Evolutionary conservation across 345 rosid species (phyloP), one percentile per base, ranked within the genome.

Genomic region (Dipteronia sinensis): DNA sequence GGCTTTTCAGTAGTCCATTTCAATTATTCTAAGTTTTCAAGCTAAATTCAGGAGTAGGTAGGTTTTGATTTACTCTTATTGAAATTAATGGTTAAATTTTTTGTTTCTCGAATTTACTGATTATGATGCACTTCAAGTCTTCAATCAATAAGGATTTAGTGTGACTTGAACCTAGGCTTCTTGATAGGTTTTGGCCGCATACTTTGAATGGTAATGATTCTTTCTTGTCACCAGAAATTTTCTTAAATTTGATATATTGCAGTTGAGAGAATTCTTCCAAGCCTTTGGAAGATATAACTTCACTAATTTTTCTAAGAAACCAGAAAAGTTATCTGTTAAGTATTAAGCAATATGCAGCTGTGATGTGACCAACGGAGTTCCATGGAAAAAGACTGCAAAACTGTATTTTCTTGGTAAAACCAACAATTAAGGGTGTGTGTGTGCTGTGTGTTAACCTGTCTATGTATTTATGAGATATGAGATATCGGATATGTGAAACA

Each of bases 241-340:
- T 29, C 25, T 38, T 58, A 12, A 72, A 1, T 69, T 51, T 16
- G 22, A 19, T 27, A 34, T 71, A 31, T 71, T 31, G 46, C 12
- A 31, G 62, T 56, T 55, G 47, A 9, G 65, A n/a, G 40, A 71
- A 71, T 53, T 29, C 25, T 71, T 71, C 15, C 27, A n/a, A 55
- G 29, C 20, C 40, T 29, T 55, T 29, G 9, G 10, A 55, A 31
- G 19, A 23, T 29, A 19, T 1, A 55, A 0, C 56, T 31, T 12
- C 15, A 44, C 16, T 17, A 10, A 15, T 56, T 44, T 56, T 38
- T 23, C 46, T 20, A 7, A 17, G 31, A 10, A 55, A 53, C 63
- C 47, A 31, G 17, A 73, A n/a, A 61, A 7, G 53, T 13, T 25
- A 42, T 73, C 19, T 73, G 23, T 44, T 59, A 11, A 23, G 3